Percentiles rank a stretch among this genome's conserved stretches.
These are phyloP conservation scores for Lobulomyces angularis DNA, from an alignment of 192 early-diverging fungal species.

Conservation along the genomic window DNA sequence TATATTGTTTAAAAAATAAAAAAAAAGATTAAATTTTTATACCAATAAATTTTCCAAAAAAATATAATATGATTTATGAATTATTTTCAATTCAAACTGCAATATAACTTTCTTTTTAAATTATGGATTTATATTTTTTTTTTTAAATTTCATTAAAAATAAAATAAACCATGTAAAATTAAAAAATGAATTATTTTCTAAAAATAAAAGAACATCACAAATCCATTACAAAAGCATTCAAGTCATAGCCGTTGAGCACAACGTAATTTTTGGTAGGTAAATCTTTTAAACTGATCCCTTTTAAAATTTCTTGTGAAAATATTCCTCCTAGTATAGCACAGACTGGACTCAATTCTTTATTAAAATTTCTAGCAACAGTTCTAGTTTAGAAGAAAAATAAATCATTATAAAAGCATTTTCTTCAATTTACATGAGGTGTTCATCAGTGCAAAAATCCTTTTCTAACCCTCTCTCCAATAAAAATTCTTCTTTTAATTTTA, in stretches of 20 bases:
- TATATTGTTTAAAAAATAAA: too few relatives aligned
- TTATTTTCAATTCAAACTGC: too few relatives aligned
- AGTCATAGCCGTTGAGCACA: slow-evolving; percentile 37
- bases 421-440: slow-evolving; percentile 23
- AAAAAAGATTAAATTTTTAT: too few relatives aligned
- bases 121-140: too few relatives aligned
- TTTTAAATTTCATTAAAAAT: too few relatives aligned
- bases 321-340: slow-evolving; percentile 82
- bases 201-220: too few relatives aligned
- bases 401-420: slow-evolving; percentile 4
- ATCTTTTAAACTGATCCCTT: slow-evolving; percentile 69
- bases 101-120: too few relatives aligned
- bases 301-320: slow-evolving; percentile 81
- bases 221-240: too few relatives aligned
- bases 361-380: slow-evolving; percentile 28
- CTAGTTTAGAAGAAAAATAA: slow-evolving; percentile 14
- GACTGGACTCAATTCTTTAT: slow-evolving; percentile 62
- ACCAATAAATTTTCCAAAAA: too few relatives aligned
- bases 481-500: slow-evolving; percentile 3
- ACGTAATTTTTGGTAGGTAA: slow-evolving; percentile 76
- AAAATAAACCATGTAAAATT: too few relatives aligned
- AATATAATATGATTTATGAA: too few relatives aligned
- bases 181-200: too few relatives aligned
- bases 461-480: slow-evolving; percentile 10
- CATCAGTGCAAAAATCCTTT: slow-evolving; percentile 22